Evolutionary conservation across 768 basidiomycete genomes (phyloP), one percentile per base, ranked within the genome.

Genomic region (Boletus tomentosulus): DNA sequence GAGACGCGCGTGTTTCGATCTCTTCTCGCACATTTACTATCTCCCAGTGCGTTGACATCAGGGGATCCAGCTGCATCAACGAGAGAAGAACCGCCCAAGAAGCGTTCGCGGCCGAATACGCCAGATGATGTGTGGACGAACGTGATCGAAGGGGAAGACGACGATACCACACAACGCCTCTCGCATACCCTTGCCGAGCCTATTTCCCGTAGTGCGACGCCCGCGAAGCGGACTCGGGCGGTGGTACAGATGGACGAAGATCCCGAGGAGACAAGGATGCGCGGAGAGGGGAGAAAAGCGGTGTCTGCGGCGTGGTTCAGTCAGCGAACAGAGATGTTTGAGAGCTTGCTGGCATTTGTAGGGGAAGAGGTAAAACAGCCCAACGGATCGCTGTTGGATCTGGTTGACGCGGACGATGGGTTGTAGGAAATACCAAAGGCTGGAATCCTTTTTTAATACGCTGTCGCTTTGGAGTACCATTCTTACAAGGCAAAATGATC

Each of bases 281-380:
- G 61, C 37, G 73, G 72, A 50, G 66, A 72, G 15, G 50, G 62
- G 61, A 53, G 50, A 48, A 64, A 68, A 61, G 46, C 54, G 44
- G 53, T 81, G 50, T 72, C 78, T 3, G 74, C 76, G 1, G 75
- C 74, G 35, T 72, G 79, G 57, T 89, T 83, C 66, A 71, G 70
- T 37, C 84, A 87, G 69, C 77, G 89, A 35, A 86, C 79, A 48
- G 80, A 82, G 57, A 79, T 87, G 54, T 91, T 91, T 64, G 85
- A 90, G 65, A 66, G 66, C 33, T 57, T 92, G 54, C 68, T 91
- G 74, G 75, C 69, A 57, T 87, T 85, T 66, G 76, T 92, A 12
- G 74, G 77, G 28, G 77, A 79, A 48, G 74, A 77, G 24, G 81
- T 80, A 55, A 92, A 85, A 68, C 80, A 92, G 67, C 89, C 89